Base-by-base conservation (phyloP, 441 rosid genomes). In the Eruca vesicaria region DNA sequence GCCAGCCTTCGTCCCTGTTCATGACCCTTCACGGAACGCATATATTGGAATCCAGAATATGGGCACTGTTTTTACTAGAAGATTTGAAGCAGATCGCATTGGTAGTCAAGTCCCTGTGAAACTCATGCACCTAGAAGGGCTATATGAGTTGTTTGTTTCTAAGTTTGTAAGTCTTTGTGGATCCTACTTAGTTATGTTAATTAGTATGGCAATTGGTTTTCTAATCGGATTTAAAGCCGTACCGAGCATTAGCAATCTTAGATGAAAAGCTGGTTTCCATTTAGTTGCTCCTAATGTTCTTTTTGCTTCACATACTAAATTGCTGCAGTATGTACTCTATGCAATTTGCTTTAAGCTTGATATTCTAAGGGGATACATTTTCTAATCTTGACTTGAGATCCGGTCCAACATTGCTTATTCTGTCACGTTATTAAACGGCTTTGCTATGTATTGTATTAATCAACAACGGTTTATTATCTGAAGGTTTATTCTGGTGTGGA, bases 1-100 rank as follows among this genome's bases (percentile, higher is more conserved):
- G 97, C 97, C 99, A 62, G 95, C 94, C 70, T 94, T 96, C 87
- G 98, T 96, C 78, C 98, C 99, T 31, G 98, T 96, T 72, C 98
- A 92, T 48, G 98, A 88, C 82, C 98, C 98, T 82, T 92, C 99
- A 20, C 86, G 98, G 61, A 82, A 89, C 78, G 94, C 99, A 72
- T 90, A 86, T 83, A 90, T 92, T 75, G 98, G 98, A 70, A 94
- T 96, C 83, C 98, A 96, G 79, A 90, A 86, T 72, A 89, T 91
- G 98, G 97, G 97, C 68, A 92, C 97, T 74, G 79, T 92, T 74
- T 96, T 92, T 74, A 91, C 98, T 21, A 86, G 98, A 84, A 91
- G 97, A 81, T 96, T 89, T 77, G 98, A 94, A 87, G 93, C 98
- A 56, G 98, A 94, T 82, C 97, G 83, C 72, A 84, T 96, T 67